These are phyloP conservation scores for Phytopythium litorale DNA, from an alignment of 352 stramenopile species.

Conservation along the genomic window DNA sequence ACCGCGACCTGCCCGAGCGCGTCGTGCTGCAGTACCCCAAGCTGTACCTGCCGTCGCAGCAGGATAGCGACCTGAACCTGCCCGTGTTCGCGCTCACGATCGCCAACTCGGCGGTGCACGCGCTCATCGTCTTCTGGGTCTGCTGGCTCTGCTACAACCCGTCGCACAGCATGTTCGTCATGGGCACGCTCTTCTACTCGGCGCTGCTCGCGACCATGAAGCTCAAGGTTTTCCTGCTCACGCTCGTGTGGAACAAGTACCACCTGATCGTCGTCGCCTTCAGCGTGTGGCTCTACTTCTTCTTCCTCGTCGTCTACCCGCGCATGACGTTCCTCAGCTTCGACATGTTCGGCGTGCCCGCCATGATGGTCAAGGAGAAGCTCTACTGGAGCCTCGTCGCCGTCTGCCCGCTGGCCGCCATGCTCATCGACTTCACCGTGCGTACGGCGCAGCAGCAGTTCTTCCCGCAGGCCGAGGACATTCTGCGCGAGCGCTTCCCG, in stretches of 20 bases:
- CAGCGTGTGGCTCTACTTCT: conserved; percentile 50
- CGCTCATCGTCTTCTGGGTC: conserved; percentile 51
- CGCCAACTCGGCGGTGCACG: conserved; percentile 42
- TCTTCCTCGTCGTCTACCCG: conserved; percentile 66
- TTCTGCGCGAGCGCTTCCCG: conserved; percentile 49
- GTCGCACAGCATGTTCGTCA: conserved; percentile 36
- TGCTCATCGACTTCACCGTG: conserved; percentile 40
- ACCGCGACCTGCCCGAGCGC: conserved; percentile 57
- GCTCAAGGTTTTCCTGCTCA: conserved; percentile 61
- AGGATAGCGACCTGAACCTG: conserved; percentile 62
- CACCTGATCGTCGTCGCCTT: conserved; percentile 48
- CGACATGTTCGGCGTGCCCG: conserved; percentile 58
- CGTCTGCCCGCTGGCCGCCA: conserved; percentile 39
- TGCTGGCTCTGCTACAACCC: conserved; percentile 38
- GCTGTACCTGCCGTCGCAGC: conserved; percentile 45
- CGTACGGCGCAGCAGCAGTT: conserved; percentile 44
- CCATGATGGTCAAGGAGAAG: conserved; percentile 31
- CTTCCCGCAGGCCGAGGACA: conserved; percentile 45
- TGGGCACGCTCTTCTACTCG: conserved; percentile 67
- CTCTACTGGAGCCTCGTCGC: conserved; percentile 58
- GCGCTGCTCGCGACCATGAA: conserved; percentile 65
- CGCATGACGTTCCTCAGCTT: conserved; percentile 64
- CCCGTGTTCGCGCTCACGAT: conserved; percentile 50
- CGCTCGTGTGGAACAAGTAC: conserved; percentile 63
- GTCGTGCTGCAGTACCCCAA: conserved; percentile 45